Evolutionary conservation across 2,329 filamentous ascomycete genomes (phyloP).

Genomic region (Diaporthe velutina): DNA sequence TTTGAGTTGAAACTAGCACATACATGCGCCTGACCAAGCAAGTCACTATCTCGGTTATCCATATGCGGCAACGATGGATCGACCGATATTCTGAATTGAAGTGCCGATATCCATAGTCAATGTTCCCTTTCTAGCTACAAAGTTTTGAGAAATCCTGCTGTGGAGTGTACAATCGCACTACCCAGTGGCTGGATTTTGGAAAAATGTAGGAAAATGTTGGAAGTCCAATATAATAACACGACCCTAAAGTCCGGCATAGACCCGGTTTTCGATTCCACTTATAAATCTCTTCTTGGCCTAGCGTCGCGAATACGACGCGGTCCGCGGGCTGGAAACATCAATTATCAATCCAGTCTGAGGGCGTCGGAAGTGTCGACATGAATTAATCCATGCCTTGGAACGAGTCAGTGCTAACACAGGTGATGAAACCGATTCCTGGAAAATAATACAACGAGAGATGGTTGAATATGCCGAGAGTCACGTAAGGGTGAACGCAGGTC

Average conservation of each 20-base stretch:
- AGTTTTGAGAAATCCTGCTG: neutral
- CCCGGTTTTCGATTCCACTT: constrained; percentile 2
- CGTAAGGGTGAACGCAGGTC: neutral
- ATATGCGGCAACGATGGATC: neutral
- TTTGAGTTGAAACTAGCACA: neutral
- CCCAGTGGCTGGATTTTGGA: neutral
- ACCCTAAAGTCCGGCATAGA: neutral
- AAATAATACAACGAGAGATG: neutral
- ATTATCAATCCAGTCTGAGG: neutral
- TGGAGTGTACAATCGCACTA: neutral
- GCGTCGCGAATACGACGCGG: neutral
- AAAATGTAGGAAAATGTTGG: neutral
- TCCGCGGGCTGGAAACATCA: neutral
- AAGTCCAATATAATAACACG: neutral
- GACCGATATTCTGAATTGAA: neutral
- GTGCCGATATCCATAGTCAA: neutral
- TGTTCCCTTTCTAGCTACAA: neutral
- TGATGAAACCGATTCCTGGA: neutral
- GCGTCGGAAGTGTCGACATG: neutral
- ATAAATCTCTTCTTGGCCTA: neutral
- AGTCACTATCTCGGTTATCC: constrained; percentile 13
- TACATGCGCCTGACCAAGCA: neutral
- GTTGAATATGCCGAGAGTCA: neutral
- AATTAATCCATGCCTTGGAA: neutral
- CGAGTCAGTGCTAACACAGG: neutral